Evolutionary conservation across 495 filamentous ascomycete species (phyloP).

Genomic region (Daldinia concentrica): DNA sequence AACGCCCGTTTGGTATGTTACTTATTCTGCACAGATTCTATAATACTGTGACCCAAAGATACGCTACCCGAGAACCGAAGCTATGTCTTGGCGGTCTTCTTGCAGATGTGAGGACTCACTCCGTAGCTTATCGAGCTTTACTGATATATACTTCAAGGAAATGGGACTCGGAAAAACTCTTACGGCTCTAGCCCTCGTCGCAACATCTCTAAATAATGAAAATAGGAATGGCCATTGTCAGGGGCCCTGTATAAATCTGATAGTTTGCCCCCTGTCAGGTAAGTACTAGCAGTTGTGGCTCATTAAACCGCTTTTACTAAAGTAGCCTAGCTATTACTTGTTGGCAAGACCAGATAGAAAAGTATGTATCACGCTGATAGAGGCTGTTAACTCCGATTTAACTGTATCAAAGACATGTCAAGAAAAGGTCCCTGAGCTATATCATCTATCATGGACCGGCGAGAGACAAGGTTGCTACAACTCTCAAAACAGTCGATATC

Average conservation of each 20-base stretch:
- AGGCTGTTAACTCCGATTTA: background rate
- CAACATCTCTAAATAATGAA: background rate
- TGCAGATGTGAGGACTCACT: constrained; percentile 17
- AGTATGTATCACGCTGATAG: constrained; percentile 16
- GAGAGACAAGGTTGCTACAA: constrained; percentile 21
- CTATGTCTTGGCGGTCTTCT: constrained; percentile 32
- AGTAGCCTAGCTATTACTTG: constrained; percentile 30
- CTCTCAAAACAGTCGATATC: constrained; percentile 46
- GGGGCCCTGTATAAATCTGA: background rate
- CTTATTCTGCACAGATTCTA: constrained; percentile 20
- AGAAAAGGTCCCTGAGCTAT: constrained; percentile 36
- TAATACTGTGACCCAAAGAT: constrained; percentile 22
- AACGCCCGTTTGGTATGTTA: background rate
- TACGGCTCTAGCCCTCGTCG: constrained; percentile 19
- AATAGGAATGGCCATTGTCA: background rate
- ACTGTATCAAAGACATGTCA: constrained; percentile 36
- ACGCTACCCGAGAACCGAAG: background rate
- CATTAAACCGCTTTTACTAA: background rate
- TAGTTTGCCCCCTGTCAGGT: constrained; percentile 28
- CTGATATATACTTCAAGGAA: constrained; percentile 12
- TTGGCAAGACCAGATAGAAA: constrained; percentile 45
- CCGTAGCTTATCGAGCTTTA: background rate
- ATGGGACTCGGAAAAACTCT: constrained; percentile 32
- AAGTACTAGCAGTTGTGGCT: background rate
- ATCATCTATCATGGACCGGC: constrained; percentile 51